Conservation (phyloP, 2,329 filamentous ascomycete genomes). For the Monosporascus sp. region DNA sequence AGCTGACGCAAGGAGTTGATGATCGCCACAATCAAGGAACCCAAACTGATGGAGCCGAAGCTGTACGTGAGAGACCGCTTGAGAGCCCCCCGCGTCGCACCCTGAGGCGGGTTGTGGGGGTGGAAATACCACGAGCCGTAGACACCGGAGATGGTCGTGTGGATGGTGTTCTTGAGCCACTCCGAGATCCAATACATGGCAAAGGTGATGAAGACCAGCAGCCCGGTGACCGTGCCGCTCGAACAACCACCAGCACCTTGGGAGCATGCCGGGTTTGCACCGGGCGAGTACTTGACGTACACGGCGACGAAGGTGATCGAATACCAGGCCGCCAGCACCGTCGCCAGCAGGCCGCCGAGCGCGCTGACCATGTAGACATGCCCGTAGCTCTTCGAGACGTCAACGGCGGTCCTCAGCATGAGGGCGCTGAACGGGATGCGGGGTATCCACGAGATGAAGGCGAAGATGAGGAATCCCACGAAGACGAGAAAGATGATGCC, state of each 20-base stretch:
- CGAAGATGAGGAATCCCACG: conserved; percentile 70
- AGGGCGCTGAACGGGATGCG: conserved; percentile 87
- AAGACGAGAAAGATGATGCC: conserved; percentile 87
- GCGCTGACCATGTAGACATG: conserved; percentile 83
- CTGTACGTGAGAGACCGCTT: conserved; percentile 80
- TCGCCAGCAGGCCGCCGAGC: conserved; percentile 71
- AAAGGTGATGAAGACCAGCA: conserved; percentile 84
- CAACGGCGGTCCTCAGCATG: conserved; percentile 81
- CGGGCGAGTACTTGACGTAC: conserved; percentile 77
- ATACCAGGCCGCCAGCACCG: conserved; percentile 79
- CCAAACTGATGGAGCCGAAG: conserved; percentile 85
- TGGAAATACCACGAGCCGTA: conserved; percentile 95
- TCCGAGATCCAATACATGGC: conserved; percentile 92
- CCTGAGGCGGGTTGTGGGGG: conserved; percentile 62
- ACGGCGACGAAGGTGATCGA: conserved; percentile 80
- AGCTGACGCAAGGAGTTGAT: conserved; percentile 80
- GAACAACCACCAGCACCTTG: conserved; percentile 59
- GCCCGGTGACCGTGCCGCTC: conserved; percentile 70
- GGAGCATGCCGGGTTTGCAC: conserved; percentile 46
- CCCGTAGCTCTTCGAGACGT: conserved; percentile 76
- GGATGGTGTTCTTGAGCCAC: conserved; percentile 89
- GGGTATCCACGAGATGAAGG: conserved; percentile 83
- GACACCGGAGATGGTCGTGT: conserved; percentile 79
- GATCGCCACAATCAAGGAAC: conserved; percentile 78
- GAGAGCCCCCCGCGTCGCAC: conserved; percentile 77